A percentile compares a stretch with the other conserved stretches of the same genome.
These are phyloP conservation scores for Diaporthe citrichinensis DNA, from an alignment of 2,329 filamentous ascomycete species.

Conservation along the genomic window DNA sequence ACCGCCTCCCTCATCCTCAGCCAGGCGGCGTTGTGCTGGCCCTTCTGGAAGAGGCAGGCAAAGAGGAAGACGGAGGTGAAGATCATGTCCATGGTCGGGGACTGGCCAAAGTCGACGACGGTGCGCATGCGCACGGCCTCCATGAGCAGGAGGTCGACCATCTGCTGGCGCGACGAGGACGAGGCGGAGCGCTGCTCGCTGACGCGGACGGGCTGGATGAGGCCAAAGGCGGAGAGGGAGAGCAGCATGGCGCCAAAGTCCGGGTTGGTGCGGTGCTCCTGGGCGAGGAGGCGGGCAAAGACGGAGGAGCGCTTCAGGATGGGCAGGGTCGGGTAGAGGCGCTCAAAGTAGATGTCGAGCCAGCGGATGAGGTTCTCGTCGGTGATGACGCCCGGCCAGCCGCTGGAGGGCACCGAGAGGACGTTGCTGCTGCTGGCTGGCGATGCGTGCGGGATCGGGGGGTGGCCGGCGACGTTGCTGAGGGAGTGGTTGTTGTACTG, in stretches of 20 bases:
- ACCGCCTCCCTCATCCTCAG: slow-evolving; percentile 35
- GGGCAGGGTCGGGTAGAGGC: slow-evolving; percentile 36
- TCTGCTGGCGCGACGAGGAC: slow-evolving; percentile 32
- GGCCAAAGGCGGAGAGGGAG: slow-evolving; percentile 36
- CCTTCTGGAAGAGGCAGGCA: slow-evolving; percentile 38
- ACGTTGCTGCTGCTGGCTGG: slow-evolving; percentile 35
- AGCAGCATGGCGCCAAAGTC: slow-evolving; percentile 38
- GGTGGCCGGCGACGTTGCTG: slow-evolving; percentile 20
- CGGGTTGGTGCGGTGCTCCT: slow-evolving; percentile 36
- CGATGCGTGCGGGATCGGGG: slow-evolving; percentile 29
- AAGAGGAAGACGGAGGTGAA: slow-evolving; percentile 36
- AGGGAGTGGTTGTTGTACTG: slow-evolving; percentile 26
- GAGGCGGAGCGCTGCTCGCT: slow-evolving; percentile 31
- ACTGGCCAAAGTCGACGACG: slow-evolving; percentile 34
- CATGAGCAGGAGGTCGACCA: slow-evolving; percentile 35
- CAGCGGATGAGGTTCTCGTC: slow-evolving; percentile 39
- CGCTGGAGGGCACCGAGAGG: slow-evolving; percentile 17
- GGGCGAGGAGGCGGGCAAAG: slow-evolving; percentile 35
- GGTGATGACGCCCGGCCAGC: slow-evolving; percentile 34
- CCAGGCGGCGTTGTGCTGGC: slow-evolving; percentile 38
- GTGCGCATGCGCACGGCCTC: slow-evolving; percentile 37
- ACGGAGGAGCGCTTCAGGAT: slow-evolving; percentile 37
- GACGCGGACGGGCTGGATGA: slow-evolving; percentile 37
- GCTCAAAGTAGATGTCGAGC: slow-evolving; percentile 38
- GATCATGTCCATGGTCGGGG: slow-evolving; percentile 37